Evolutionary conservation across 805 yeast species (phyloP).

Genomic region (Candida lessepsii): DNA sequence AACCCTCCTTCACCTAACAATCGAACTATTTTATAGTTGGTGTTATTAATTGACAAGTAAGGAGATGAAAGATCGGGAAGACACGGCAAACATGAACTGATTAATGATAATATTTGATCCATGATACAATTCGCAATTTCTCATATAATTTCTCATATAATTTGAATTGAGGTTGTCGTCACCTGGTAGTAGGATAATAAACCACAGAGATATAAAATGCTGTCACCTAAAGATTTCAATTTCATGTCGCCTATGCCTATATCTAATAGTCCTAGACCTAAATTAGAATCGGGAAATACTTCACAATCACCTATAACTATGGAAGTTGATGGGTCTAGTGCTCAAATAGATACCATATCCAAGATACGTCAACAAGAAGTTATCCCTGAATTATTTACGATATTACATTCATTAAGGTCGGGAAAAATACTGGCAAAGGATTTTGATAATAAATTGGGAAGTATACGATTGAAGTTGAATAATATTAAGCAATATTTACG

Average conservation of each 20-base stretch:
- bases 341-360: conserved; percentile 17
- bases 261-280: conserved; percentile 1
- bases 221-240: conserved; percentile 9
- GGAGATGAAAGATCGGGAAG: conserved; percentile 48
- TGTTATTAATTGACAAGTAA: conserved; percentile 58
- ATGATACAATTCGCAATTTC: conserved; percentile 4
- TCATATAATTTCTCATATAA: neutral
- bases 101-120: conserved; percentile 15
- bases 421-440: conserved; percentile 42
- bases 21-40: conserved; percentile 58
- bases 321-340: conserved; percentile 11
- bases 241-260: conserved; percentile 9
- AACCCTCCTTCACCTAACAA: conserved; percentile 91
- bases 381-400: conserved; percentile 36
- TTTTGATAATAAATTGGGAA: conserved; percentile 42
- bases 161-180: too few relatives aligned
- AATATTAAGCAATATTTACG: conserved; percentile 29
- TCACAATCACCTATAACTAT: conserved; percentile 9
- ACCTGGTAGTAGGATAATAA: too few relatives aligned
- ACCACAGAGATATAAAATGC: too few relatives aligned
- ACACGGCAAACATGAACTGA: conserved; percentile 45
- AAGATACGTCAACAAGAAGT: conserved; percentile 31
- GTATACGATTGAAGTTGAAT: conserved; percentile 34
- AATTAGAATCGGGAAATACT: neutral
- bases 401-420: conserved; percentile 32